Conservation (phyloP, 441 rosid species). For the Breynia disticha region DNA sequence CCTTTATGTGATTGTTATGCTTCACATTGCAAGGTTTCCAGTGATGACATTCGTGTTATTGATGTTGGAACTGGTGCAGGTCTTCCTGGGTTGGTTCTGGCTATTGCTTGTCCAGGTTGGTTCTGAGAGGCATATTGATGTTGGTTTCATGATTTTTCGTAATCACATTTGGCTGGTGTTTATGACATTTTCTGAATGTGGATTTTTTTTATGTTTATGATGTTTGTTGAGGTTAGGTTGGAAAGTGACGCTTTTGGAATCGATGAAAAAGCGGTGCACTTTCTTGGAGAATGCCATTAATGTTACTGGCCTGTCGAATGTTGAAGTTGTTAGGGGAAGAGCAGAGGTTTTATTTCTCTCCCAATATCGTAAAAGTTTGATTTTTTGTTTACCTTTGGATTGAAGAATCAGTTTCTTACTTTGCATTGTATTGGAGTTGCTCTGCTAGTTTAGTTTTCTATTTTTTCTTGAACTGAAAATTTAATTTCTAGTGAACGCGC, state of each 20-base stretch:
- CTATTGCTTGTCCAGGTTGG: slow-evolving; percentile 70
- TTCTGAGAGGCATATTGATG: neutral
- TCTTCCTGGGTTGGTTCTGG: slow-evolving; percentile 78
- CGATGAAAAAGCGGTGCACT: slow-evolving; percentile 71
- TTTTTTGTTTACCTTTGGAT: neutral
- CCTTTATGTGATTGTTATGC: slow-evolving; percentile 37
- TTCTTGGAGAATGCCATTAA: slow-evolving; percentile 74
- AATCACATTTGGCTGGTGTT: neutral
- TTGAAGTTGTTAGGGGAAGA: slow-evolving; percentile 68
- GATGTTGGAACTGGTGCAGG: slow-evolving; percentile 90
- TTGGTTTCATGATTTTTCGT: neutral
- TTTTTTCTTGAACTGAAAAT: too few species aligned
- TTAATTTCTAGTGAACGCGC: too few species aligned
- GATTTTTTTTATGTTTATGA: neutral
- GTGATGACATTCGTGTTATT: slow-evolving; percentile 35
- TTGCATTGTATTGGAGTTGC: too few species aligned
- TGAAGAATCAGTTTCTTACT: neutral
- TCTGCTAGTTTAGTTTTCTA: too few species aligned
- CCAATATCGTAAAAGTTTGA: neutral
- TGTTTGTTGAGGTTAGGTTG: slow-evolving; percentile 36
- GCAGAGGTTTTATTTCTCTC: slow-evolving; percentile 50
- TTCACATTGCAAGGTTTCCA: slow-evolving; percentile 27
- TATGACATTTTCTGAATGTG: neutral
- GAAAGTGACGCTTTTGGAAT: slow-evolving; percentile 83
- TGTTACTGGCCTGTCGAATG: slow-evolving; percentile 56